These are phyloP conservation scores for Candida nanaspora DNA, from an alignment of 805 yeast species.

Conservation along the genomic window DNA sequence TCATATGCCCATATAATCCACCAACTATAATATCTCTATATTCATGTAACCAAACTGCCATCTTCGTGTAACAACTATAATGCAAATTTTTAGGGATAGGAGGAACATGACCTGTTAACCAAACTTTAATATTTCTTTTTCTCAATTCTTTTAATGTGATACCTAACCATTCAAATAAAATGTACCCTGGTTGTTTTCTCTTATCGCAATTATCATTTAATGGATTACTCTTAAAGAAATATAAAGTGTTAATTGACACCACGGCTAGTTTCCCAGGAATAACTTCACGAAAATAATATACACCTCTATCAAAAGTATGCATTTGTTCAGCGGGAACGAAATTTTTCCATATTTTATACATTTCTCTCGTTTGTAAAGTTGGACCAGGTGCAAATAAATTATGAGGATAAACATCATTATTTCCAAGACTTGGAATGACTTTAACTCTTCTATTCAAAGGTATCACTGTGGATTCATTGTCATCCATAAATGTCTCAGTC, in stretches of 20 bases:
- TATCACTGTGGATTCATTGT: conserved; percentile 24
- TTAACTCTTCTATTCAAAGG: conserved; percentile 26
- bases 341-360: conserved; percentile 64
- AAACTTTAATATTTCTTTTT: conserved; percentile 68
- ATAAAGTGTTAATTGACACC: conserved; percentile 70
- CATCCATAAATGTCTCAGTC: conserved; percentile 44
- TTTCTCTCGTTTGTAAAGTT: conserved; percentile 75
- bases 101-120: conserved; percentile 87
- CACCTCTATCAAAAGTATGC: conserved; percentile 68
- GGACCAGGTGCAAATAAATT: conserved; percentile 83
- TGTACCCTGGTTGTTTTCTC: conserved; percentile 73
- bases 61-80: conserved; percentile 63
- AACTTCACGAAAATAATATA: conserved; percentile 69
- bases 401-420: conserved; percentile 87
- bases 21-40: conserved; percentile 80
- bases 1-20: conserved; percentile 85
- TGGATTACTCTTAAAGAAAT: conserved; percentile 70
- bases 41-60: conserved; percentile 75
- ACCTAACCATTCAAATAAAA: conserved; percentile 72
- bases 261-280: conserved; percentile 75
- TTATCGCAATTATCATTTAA: conserved; percentile 73
- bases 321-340: conserved; percentile 74
- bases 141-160: conserved; percentile 67
- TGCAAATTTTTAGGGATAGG: conserved; percentile 77
- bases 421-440: conserved; percentile 71